These are phyloP conservation scores for Cutaneotrichosporon curvatum DNA, from an alignment of 1,284 basidiomycete genomes.

Conservation along the genomic window DNA sequence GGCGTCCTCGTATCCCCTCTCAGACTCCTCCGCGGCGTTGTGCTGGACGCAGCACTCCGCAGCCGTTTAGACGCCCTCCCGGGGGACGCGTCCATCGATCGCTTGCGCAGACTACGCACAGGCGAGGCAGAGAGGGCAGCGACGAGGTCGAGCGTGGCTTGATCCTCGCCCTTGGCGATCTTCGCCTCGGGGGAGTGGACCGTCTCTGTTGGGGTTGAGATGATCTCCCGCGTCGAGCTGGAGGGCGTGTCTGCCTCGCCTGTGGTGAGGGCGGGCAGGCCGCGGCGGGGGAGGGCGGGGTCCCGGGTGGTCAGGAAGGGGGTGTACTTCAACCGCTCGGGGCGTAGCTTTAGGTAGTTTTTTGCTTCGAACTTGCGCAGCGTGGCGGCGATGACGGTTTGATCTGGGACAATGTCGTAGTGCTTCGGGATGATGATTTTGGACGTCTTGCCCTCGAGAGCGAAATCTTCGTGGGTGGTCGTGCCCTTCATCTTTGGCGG, in stretches of 20 bases:
- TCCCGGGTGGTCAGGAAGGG: slow-evolving; percentile 65
- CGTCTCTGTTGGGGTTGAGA: slow-evolving; percentile 12
- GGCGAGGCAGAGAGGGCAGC: slow-evolving; percentile 26
- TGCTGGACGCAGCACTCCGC: slow-evolving; percentile 4
- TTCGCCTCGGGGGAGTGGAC: slow-evolving; percentile 3
- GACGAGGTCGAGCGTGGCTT: slow-evolving; percentile 34
- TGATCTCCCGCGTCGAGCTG: slow-evolving; percentile 10
- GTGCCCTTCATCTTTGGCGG: slow-evolving; percentile 12
- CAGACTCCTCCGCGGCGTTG: neutral
- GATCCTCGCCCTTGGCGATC: slow-evolving; percentile 28
- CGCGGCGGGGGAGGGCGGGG: neutral
- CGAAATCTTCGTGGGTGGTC: neutral
- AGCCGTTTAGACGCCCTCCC: slow-evolving; percentile 5
- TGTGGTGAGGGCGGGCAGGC: neutral
- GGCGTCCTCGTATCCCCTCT: neutral
- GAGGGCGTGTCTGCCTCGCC: slow-evolving; percentile 3
- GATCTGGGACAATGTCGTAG: slow-evolving; percentile 67
- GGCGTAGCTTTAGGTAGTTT: slow-evolving; percentile 68
- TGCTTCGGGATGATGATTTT: slow-evolving; percentile 58
- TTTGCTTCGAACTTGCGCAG: slow-evolving; percentile 68
- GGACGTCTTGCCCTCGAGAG: slow-evolving; percentile 21
- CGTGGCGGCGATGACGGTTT: slow-evolving; percentile 65
- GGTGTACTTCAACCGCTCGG: slow-evolving; percentile 88
- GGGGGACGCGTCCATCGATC: slow-evolving; percentile 7
- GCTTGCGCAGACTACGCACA: slow-evolving; percentile 25